Evolutionary conservation across 1,139 yeast genomes (phyloP), one percentile per base, ranked within the genome.

Genomic region (Sugiyamaella xylanicola): DNA sequence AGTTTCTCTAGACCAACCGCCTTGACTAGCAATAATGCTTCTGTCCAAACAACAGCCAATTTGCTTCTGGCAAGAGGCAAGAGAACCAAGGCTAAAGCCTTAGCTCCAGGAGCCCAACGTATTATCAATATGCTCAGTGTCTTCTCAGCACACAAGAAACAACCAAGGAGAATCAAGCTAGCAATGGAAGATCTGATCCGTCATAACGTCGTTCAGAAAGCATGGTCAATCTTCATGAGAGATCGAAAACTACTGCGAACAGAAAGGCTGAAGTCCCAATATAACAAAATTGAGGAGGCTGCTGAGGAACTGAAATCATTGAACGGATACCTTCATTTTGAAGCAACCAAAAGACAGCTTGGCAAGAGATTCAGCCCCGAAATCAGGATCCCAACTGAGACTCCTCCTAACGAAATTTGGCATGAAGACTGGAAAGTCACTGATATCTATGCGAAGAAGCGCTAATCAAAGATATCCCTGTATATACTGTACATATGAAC

Each of bases 321-420:
- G 41, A 80, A 73, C 60, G 80, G 83, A 0, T 74, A 72, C 58
- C 74, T 87, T 32, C 72, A 68, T 58, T 82, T 71, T 61, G 79
- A 78, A 58, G 78, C 78, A 41, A 85, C 86, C 39, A 79, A 77
- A 66, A 71, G 74, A 54, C 81, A 82, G 59, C 68, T 69, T 42
- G 77, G 77, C 57, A 80, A 79, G 56, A 63, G 74, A 45, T 72
- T 72, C 56, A 62, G 70, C 19, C 68, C 70, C 2, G 97, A 92
- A 66, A 72, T 90, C 74, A 82, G 95, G 68, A 83, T 88, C 3
- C 98, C 99, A 35, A 87, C 96, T 1, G 95, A 91, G 56, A 89
- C 77, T 60, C 99, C 99, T n/a, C 87, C 98, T 41, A 84, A 82
- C 66, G 79, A 81, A 60, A 79, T 89, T 27, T 92, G 98, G 97